phyloP scores from a whole-genome alignment of 345 rosid species.

The Brassica incana region DNA sequence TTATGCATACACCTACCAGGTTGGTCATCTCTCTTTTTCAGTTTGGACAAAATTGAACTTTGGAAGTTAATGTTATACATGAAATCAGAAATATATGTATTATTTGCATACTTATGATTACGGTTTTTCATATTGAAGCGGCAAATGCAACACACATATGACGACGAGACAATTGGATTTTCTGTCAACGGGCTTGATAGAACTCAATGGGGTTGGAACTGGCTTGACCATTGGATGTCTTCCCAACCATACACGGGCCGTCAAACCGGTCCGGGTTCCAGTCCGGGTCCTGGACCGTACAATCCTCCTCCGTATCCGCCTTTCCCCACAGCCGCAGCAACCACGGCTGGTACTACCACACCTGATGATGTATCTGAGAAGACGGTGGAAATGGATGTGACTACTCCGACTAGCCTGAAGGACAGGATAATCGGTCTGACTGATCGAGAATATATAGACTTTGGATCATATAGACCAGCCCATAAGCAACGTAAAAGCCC shows the following conservation, averaged over 20 bases:
- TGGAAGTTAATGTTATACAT: background rate
- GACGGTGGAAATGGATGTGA: conserved; percentile 74
- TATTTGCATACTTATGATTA: background rate
- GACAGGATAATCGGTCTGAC: conserved; percentile 27
- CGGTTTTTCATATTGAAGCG: conserved; percentile 26
- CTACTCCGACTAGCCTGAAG: conserved; percentile 40
- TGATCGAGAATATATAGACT: conserved; percentile 39
- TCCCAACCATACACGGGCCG: conserved; percentile 58
- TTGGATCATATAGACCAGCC: conserved; percentile 37
- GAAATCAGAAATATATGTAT: background rate
- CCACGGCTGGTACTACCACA: conserved; percentile 46
- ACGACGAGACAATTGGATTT: conserved; percentile 39
- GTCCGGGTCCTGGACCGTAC: conserved; percentile 45
- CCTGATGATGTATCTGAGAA: conserved; percentile 78
- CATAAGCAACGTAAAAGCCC: conserved; percentile 43
- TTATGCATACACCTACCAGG: conserved; percentile 90
- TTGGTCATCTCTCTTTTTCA: conserved; percentile 16
- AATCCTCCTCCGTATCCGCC: conserved; percentile 58
- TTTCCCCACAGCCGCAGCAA: conserved; percentile 43
- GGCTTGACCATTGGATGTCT: conserved; percentile 96
- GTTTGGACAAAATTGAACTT: background rate
- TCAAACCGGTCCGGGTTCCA: conserved; percentile 44
- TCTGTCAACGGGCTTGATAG: conserved; percentile 48
- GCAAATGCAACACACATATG: conserved; percentile 45
- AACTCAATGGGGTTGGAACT: conserved; percentile 86